Conservation (phyloP, 2,329 filamentous ascomycete genomes). For the Botrytis galanthina region DNA sequence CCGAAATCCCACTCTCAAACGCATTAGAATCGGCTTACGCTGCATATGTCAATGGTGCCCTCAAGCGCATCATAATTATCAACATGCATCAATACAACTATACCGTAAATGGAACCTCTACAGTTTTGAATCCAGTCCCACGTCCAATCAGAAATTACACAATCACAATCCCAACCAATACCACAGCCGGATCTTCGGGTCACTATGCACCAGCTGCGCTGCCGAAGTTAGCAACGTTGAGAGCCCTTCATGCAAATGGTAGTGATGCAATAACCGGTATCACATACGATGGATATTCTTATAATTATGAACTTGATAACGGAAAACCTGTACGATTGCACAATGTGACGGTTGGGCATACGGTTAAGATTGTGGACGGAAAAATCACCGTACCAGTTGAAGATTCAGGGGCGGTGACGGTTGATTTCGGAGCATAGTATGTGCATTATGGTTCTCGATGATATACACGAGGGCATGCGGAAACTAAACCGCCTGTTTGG, state of each 20-base stretch:
- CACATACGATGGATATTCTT: conserved; percentile 60
- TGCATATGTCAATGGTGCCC: conserved; percentile 46
- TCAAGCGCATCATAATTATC: conserved; percentile 52
- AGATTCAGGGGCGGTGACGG: conserved; percentile 43
- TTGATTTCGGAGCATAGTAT: conserved; percentile 26
- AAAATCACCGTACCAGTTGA: conserved; percentile 41
- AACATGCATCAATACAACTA: conserved; percentile 62
- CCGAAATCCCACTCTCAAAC: conserved; percentile 45
- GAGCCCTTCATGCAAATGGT: conserved; percentile 57
- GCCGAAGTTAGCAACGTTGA: conserved; percentile 39
- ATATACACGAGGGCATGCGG: not conserved
- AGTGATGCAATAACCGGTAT: conserved; percentile 62
- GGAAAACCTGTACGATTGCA: conserved; percentile 52
- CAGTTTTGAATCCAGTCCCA: conserved; percentile 33
- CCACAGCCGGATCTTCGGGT: conserved; percentile 6
- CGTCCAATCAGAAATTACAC: conserved; percentile 43
- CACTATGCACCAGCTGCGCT: conserved; percentile 21
- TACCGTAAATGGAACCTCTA: conserved; percentile 44
- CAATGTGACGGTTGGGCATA: conserved; percentile 56
- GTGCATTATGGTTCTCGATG: too few relatives aligned
- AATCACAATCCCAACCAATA: conserved; percentile 40
- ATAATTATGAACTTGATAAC: conserved; percentile 56
- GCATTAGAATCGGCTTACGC: conserved; percentile 53
- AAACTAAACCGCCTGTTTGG: not conserved
- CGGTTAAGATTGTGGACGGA: conserved; percentile 40